phyloP scores from a whole-genome alignment of 2,329 filamentous ascomycete genomes.

The Colletotrichum godetiae region DNA sequence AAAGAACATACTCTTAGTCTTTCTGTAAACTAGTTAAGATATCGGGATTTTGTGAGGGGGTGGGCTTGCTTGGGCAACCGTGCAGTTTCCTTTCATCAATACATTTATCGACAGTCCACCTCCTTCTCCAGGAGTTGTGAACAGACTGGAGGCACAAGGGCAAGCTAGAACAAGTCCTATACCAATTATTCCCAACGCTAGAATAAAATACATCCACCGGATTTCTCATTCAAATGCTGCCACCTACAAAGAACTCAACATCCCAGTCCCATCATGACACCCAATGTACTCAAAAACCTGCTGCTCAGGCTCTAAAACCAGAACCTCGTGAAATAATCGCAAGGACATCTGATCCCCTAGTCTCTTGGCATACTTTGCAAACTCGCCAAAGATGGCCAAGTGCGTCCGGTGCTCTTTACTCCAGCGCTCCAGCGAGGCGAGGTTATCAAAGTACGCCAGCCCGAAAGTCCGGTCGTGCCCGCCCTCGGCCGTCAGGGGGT shows the following conservation, averaged over 20 bases:
- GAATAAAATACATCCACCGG: too few species aligned
- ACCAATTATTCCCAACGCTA: too few species aligned
- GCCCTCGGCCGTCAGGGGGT: slow-evolving; percentile 38
- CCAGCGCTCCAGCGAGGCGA: slow-evolving; percentile 53
- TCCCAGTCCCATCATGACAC: slow-evolving; percentile 50
- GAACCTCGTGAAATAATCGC: slow-evolving; percentile 53
- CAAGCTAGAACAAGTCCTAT: too few species aligned
- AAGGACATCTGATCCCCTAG: slow-evolving; percentile 48
- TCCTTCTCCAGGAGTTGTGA: too few species aligned
- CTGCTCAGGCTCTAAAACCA: slow-evolving; percentile 50
- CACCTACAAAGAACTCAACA: slow-evolving; percentile 36
- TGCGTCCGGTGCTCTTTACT: slow-evolving; percentile 52
- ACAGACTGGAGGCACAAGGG: too few species aligned
- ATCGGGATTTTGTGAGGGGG: too few species aligned
- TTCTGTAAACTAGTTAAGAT: too few species aligned
- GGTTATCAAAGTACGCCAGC: slow-evolving; percentile 53
- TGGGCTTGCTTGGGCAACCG: too few species aligned
- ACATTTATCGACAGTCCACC: too few species aligned
- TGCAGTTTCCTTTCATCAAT: too few species aligned
- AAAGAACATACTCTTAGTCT: too few species aligned
- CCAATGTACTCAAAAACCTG: slow-evolving; percentile 55
- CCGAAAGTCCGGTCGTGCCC: slow-evolving; percentile 51
- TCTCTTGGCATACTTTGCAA: slow-evolving; percentile 50
- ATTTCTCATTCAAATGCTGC: too few species aligned
- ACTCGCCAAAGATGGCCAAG: slow-evolving; percentile 52